phyloP scores from a whole-genome alignment of 202 grass and related monocot genomes.

The Panicum hallii region DNA sequence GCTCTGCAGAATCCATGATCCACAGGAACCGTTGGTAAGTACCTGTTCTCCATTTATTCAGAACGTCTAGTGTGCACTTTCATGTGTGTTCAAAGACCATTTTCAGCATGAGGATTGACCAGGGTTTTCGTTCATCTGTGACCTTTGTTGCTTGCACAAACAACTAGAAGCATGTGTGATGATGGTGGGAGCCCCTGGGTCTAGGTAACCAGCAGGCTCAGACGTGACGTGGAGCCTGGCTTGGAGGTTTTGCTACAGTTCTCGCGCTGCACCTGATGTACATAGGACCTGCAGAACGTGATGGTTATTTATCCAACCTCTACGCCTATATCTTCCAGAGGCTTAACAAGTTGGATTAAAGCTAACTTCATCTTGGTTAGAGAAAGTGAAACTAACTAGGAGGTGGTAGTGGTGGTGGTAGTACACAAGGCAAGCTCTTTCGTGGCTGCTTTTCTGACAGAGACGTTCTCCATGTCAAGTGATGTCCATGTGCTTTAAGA shows the following conservation, averaged over 20 bases:
- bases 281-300: no score
- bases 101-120: background rate
- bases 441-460: conserved; percentile 16
- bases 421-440: conserved; percentile 9
- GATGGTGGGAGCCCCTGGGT: no score
- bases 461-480: background rate
- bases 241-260: no score
- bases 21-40: background rate
- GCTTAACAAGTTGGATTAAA: no score
- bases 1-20: background rate
- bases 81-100: background rate
- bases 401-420: no score
- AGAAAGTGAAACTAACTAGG: background rate
- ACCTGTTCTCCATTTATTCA: background rate
- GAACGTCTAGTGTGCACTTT: conserved; percentile 1
- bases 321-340: no score
- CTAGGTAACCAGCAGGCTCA: background rate
- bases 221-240: no score
- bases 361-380: background rate
- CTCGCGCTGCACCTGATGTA: no score
- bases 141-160: conserved; percentile 4
- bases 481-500: no score
- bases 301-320: no score
- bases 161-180: background rate
- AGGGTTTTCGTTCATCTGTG: background rate